Conservation (phyloP, 495 filamentous ascomycete species). For the Aspergillus panamensis region DNA sequence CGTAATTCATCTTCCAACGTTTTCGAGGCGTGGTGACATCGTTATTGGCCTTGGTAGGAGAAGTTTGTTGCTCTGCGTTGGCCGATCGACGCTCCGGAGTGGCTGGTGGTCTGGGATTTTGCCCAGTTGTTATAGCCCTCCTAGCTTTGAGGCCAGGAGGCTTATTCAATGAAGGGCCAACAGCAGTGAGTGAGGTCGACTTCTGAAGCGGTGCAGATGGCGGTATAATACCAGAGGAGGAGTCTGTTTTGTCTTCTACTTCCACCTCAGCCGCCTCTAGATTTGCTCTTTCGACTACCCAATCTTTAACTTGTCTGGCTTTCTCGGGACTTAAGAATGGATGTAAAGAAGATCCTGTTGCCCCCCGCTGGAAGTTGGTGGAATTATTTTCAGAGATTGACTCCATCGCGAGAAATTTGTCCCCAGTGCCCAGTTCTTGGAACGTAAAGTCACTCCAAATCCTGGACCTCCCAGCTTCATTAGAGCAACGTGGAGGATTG, state of each 20-base stretch:
- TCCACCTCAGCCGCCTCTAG: conserved; percentile 7
- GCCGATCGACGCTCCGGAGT: not conserved
- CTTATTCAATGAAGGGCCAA: conserved; percentile 11
- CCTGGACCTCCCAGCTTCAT: conserved; percentile 15
- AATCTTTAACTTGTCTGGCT: conserved; percentile 25
- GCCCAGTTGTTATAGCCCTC: conserved; percentile 1
- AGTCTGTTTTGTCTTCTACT: not conserved
- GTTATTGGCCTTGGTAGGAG: not conserved
- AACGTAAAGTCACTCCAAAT: conserved; percentile 29
- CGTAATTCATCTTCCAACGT: conserved; percentile 24
- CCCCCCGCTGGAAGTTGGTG: not conserved
- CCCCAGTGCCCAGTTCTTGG: conserved; percentile 21
- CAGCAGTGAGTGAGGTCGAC: no score
- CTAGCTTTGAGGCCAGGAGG: conserved; percentile 20
- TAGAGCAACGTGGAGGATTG: conserved; percentile 11
- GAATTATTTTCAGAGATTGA: conserved; percentile 6
- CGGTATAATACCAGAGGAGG: not conserved
- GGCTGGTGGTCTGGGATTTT: not conserved
- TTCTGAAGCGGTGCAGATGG: not conserved
- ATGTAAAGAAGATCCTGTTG: conserved; percentile 11
- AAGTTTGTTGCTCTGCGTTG: not conserved
- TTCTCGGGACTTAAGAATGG: conserved; percentile 25
- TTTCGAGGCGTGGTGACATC: conserved; percentile 11
- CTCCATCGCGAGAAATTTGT: conserved; percentile 17
- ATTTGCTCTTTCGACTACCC: conserved; percentile 22